Evolutionary conservation across 2,329 filamentous ascomycete species (phyloP).

Genomic region (Colletotrichum brevisporum): DNA sequence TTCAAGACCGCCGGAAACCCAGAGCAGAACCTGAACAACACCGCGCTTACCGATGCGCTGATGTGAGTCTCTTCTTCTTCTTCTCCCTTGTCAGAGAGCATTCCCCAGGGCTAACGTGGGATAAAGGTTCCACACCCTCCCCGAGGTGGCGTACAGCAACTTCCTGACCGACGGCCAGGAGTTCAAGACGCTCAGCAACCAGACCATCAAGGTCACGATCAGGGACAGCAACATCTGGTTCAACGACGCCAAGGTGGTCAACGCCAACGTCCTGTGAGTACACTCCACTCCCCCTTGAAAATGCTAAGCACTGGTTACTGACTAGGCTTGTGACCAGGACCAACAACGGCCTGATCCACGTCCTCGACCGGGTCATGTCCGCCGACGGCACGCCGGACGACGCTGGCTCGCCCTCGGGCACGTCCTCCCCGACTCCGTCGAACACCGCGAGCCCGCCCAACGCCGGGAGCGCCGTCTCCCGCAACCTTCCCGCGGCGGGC

Average conservation of each 20-base stretch:
- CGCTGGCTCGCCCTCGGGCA: constrained; percentile 6
- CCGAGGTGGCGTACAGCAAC: constrained; percentile 42
- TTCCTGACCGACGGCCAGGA: constrained; percentile 42
- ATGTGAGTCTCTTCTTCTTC: constrained; percentile 32
- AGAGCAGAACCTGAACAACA: constrained; percentile 33
- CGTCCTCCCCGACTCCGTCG: constrained; percentile 6
- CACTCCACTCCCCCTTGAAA: not conserved
- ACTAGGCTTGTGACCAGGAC: constrained; percentile 32
- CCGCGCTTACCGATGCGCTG: constrained; percentile 38
- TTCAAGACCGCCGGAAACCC: constrained; percentile 43
- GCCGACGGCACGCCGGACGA: constrained; percentile 19
- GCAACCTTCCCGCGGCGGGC: constrained; percentile 16
- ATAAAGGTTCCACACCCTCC: constrained; percentile 39
- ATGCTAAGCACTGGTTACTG: not conserved
- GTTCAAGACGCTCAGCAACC: constrained; percentile 36
- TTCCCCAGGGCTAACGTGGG: too few species aligned
- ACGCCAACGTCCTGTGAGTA: constrained; percentile 43
- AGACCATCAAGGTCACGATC: constrained; percentile 43
- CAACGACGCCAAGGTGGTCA: constrained; percentile 45
- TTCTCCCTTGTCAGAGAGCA: too few species aligned
- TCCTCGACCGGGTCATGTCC: constrained; percentile 45
- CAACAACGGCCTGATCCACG: constrained; percentile 45
- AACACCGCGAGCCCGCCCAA: constrained; percentile 8
- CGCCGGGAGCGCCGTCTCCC: constrained; percentile 4
- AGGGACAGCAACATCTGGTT: constrained; percentile 43